Evolutionary conservation across 1,284 basidiomycete genomes (phyloP).

Genomic region (Sporisorium iseilematis-ciliati): DNA sequence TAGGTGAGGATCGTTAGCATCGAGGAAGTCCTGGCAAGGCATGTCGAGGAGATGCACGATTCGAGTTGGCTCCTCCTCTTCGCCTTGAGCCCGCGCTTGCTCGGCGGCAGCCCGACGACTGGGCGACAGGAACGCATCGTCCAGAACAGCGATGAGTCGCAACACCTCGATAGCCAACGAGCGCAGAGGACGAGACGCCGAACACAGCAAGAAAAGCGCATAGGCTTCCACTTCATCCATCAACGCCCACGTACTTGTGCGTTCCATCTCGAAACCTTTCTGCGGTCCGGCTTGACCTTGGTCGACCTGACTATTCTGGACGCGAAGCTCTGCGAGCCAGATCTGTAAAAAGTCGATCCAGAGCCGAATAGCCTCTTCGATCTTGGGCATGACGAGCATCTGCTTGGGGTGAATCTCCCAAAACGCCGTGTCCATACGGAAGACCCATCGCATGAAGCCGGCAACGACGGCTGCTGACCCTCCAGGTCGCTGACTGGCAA

Average conservation of each 20-base stretch:
- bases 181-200: conserved; percentile 77
- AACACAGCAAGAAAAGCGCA: conserved; percentile 79
- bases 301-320: conserved; percentile 62
- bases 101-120: conserved; percentile 53
- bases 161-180: conserved; percentile 65
- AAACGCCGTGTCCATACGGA: conserved; percentile 78
- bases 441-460: conserved; percentile 81
- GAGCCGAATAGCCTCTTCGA: conserved; percentile 76
- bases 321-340: conserved; percentile 74
- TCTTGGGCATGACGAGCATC: conserved; percentile 77
- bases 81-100: conserved; percentile 60
- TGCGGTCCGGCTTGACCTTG: conserved; percentile 19
- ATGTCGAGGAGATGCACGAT: conserved; percentile 62
- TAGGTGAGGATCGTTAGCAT: conserved; percentile 50
- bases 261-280: conserved; percentile 56
- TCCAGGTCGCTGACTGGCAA: conserved; percentile 76
- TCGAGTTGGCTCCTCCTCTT: conserved; percentile 58
- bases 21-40: conserved; percentile 51
- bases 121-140: conserved; percentile 57
- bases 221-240: conserved; percentile 78
- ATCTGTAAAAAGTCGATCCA: conserved; percentile 82
- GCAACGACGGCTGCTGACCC: conserved; percentile 75
- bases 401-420: conserved; percentile 77
- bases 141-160: conserved; percentile 61
- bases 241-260: conserved; percentile 64